Evolutionary conservation across 441 rosid species (phyloP).

Genomic region (Jatropha podagrica): DNA sequence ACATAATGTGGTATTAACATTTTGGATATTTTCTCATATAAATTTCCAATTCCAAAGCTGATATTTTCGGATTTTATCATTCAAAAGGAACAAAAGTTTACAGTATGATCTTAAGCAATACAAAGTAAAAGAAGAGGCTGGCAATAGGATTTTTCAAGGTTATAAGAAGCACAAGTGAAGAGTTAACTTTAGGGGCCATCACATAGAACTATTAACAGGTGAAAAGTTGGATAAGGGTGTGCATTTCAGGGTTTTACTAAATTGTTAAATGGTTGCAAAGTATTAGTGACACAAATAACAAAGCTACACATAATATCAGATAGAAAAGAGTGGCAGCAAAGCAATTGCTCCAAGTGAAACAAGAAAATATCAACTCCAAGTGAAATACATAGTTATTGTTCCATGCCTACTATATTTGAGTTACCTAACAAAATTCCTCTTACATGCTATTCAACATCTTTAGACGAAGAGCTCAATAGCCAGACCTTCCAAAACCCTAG

Average conservation of each 20-base stretch:
- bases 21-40: not conserved
- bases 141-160: not conserved
- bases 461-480: not conserved
- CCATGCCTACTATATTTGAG: not conserved
- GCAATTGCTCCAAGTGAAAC: not conserved
- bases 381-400: not conserved
- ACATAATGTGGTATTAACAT: not conserved
- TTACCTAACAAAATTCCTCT: not conserved
- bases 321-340: not conserved
- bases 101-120: not conserved
- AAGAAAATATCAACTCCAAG: not conserved
- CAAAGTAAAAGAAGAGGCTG: not conserved
- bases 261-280: not conserved
- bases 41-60: not conserved
- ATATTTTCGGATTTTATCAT: not conserved
- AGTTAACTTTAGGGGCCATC: not conserved
- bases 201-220: not conserved
- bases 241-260: not conserved
- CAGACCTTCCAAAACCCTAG: not conserved
- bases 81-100: not conserved
- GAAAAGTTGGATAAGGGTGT: not conserved
- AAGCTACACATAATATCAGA: not conserved
- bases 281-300: not conserved
- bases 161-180: not conserved
- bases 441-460: not conserved